These are phyloP conservation scores for Iberis pinnata DNA, from an alignment of 345 rosid genomes.

Conservation along the genomic window DNA sequence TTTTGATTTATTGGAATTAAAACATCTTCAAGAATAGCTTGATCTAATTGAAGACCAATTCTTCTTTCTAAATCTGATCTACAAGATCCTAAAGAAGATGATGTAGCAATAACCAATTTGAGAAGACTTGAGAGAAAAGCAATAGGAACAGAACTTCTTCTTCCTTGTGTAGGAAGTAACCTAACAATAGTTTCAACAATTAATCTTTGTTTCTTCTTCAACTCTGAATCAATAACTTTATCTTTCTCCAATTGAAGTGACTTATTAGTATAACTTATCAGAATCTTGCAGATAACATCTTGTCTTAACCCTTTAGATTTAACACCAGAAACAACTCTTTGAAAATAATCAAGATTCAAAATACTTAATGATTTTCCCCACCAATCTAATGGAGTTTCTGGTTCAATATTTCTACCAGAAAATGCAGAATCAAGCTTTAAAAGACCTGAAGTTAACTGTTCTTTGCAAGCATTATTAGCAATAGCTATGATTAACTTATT, in stretches of 20 bases:
- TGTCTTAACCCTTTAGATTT: constrained; percentile 89
- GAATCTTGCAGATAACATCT: constrained; percentile 86
- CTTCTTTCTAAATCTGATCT: constrained; percentile 81
- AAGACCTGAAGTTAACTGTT: constrained; percentile 91
- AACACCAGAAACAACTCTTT: constrained; percentile 67
- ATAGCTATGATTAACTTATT: constrained; percentile 59
- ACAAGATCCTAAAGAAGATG: constrained; percentile 49
- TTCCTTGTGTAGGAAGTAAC: constrained; percentile 79
- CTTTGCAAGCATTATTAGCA: constrained; percentile 85
- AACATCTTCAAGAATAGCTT: constrained; percentile 96
- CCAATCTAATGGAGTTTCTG: constrained; percentile 79
- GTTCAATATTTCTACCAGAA: constrained; percentile 43
- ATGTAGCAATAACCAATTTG: constrained; percentile 58
- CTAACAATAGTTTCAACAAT: constrained; percentile 68
- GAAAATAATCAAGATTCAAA: constrained; percentile 74
- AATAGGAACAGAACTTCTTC: constrained; percentile 83
- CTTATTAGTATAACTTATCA: constrained; percentile 71
- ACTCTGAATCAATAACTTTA: constrained; percentile 49
- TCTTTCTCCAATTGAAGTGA: constrained; percentile 67
- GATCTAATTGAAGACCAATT: constrained; percentile 88
- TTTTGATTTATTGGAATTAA: constrained; percentile 60
- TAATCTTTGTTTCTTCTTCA: constrained; percentile 69
- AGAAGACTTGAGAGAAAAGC: constrained; percentile 85
- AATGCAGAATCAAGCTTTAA: constrained; percentile 73
- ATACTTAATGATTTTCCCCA: constrained; percentile 82